These are phyloP conservation scores for Talaromyces verruculosus DNA, from an alignment of 2,329 filamentous ascomycete genomes.

Conservation along the genomic window DNA sequence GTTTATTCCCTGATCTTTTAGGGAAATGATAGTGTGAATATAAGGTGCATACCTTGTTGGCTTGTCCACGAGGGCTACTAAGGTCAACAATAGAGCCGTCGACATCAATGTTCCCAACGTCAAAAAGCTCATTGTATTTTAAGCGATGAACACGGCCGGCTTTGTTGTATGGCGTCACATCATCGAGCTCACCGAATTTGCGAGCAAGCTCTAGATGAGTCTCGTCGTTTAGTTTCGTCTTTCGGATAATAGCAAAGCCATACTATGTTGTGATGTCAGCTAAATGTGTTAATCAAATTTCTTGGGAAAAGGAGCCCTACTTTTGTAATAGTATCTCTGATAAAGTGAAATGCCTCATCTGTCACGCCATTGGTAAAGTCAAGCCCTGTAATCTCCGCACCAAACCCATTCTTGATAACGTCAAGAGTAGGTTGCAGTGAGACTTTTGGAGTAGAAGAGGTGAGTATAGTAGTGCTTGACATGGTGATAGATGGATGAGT, in stretches of 20 bases:
- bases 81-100: constrained; percentile 48
- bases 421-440: background rate
- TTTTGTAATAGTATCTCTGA: background rate
- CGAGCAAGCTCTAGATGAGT: constrained; percentile 53
- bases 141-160: constrained; percentile 51
- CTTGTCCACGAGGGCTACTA: constrained; percentile 43
- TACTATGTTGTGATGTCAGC: constrained; percentile 40
- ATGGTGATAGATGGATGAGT: background rate
- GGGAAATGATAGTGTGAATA: too few species aligned
- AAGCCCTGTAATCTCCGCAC: background rate
- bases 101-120: constrained; percentile 56
- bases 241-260: constrained; percentile 54
- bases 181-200: constrained; percentile 57
- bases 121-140: constrained; percentile 55
- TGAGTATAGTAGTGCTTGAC: background rate
- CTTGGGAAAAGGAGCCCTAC: background rate
- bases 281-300: background rate
- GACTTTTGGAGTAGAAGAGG: background rate
- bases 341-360: background rate
- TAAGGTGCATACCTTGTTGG: constrained; percentile 36
- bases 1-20: too few species aligned
- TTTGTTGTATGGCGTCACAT: constrained; percentile 52
- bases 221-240: constrained; percentile 53
- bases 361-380: constrained; percentile 1
- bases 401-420: constrained; percentile 1